Base-by-base conservation (phyloP, 768 basidiomycete genomes). In the Lactarius quietus region DNA sequence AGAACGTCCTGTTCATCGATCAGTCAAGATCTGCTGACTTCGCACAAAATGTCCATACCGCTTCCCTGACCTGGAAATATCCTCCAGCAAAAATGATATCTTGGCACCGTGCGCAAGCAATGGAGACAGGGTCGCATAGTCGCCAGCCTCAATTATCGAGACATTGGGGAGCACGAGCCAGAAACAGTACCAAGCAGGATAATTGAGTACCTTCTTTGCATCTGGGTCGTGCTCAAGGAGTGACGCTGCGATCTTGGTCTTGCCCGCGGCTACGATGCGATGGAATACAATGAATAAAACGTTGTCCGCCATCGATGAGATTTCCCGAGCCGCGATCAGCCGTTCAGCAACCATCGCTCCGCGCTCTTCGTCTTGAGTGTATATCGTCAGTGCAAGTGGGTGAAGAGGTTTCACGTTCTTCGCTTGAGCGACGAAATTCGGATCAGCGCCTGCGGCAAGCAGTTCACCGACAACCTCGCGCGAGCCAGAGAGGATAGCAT, bases 401-500 rank as follows among this genome's bases (percentile, higher is more conserved):
- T 77, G 73, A 28, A 65, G 39, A n/a, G 68, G 51, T 12, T 8
- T 41, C 3, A 56, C n/a, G 18, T 61, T n/a, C n/a, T 72, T 75
- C 23, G 69, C 66, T 48, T 77, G 75, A 1, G 76, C 74, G 0
- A 78, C 70, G 15, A 74, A 56, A 33, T 78, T 79, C 23, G 75
- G 74, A 68, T 85, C 80, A 0, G 84, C 83, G 2, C 83, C 84
- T 1, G 76, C 79, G 7, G 71, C 72, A 53, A 86, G 69, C 17
- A 87, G 79, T 1, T 73, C 73, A 12, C 84, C 81, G 3, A 86
- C 72, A 33, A 80, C 77, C 2, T 73, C 71, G 2, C 79, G 63
- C 1, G 82, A 82, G 1, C 78, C 83, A 28, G 76, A 82, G 6
- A 84, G 70, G 51, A 83, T 78, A 3, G 81, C 85, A 69, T 83